Base-by-base conservation (phyloP, 73 alveolate species). In the Stentor roeselii region DNA sequence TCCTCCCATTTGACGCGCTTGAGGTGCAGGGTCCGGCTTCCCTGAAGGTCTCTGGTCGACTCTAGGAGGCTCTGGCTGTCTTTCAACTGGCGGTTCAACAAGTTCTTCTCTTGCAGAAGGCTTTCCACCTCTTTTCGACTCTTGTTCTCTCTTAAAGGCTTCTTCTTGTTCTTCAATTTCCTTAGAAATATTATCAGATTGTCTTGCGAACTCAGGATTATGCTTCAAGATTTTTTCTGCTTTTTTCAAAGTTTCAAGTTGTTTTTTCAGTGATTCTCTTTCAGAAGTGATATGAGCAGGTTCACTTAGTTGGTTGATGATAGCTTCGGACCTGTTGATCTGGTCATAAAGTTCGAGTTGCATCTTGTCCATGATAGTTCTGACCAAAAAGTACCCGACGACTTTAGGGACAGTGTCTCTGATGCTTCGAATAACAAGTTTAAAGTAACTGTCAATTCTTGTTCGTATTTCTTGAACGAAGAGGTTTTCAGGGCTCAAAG, bases 321-420 rank as follows among this genome's bases (percentile, higher is more conserved):
- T 3, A 21, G 15, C 82, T 84, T 76, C 83, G 42, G 84, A 85
- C 59, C 78, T 39, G 87, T 83, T 78, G 21, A 90, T 61, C 42
- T 75, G 60, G 60, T 88, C 83, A 76, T 90, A 90, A 31, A 90
- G 90, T 78, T 74, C 59, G 87, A 90, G 75, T 75, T 87, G 82
- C 95, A 90, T 88, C 82, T 89, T 34, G 50, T 40, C 93, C 37
- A 78, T 59, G 40, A 75, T 87, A 32, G 92, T 83, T 41, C 86
- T 86, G 39, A 92, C 94, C 60, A 92, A 90, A 80, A 92, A 90
- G 89, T 78, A 86, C 32, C 97, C 97, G 75, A 92, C 60, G 15
- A 90, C 90, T 83, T 92, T 92, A 50, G 99, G 99, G 86, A 96
- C 86, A 58, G 98, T 61, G 87, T 96, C 99, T 93, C 98, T 94